Evolutionary conservation across 1,284 basidiomycete species (phyloP).

Genomic region (Xanthoconium separans): DNA sequence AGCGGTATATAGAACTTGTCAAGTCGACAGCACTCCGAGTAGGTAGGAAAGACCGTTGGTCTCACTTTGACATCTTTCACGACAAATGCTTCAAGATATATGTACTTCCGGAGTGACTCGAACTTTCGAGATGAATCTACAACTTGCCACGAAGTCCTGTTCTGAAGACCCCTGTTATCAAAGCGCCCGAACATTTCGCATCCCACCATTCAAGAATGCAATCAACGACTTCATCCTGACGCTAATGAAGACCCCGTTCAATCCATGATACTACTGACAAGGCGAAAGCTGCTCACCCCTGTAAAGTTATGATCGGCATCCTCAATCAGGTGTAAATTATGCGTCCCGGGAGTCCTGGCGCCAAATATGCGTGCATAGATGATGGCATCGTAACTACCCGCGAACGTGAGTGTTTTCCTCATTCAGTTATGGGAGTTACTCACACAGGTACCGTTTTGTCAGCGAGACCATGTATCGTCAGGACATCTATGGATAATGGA

Average conservation of each 20-base stretch:
- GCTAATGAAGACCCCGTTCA: constrained; percentile 26
- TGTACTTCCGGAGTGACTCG: neutral
- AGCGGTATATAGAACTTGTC: neutral
- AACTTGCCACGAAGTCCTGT: constrained; percentile 50
- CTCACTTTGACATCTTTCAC: too few relatives aligned
- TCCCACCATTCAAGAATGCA: constrained; percentile 64
- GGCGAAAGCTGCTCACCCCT: constrained; percentile 39
- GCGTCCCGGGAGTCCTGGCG: constrained; percentile 59
- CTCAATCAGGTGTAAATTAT: constrained; percentile 64
- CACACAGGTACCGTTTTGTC: constrained; percentile 69
- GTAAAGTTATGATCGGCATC: constrained; percentile 75
- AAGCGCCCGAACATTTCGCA: constrained; percentile 38
- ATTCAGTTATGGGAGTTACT: constrained; percentile 26
- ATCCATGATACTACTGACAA: neutral
- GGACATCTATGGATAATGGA: constrained; percentile 55
- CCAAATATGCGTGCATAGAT: constrained; percentile 65
- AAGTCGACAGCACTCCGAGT: constrained; percentile 2
- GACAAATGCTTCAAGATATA: neutral
- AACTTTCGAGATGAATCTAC: constrained; percentile 24
- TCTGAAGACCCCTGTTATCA: constrained; percentile 59
- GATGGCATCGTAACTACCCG: constrained; percentile 61
- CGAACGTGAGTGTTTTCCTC: constrained; percentile 2
- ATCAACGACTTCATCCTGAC: constrained; percentile 60
- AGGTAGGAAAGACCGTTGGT: constrained; percentile 6
- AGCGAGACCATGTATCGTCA: constrained; percentile 67